Percentiles rank a stretch among this genome's conserved stretches.
Evolutionary conservation across 768 basidiomycete species (phyloP).

Genomic region (Tricholomella constricta): DNA sequence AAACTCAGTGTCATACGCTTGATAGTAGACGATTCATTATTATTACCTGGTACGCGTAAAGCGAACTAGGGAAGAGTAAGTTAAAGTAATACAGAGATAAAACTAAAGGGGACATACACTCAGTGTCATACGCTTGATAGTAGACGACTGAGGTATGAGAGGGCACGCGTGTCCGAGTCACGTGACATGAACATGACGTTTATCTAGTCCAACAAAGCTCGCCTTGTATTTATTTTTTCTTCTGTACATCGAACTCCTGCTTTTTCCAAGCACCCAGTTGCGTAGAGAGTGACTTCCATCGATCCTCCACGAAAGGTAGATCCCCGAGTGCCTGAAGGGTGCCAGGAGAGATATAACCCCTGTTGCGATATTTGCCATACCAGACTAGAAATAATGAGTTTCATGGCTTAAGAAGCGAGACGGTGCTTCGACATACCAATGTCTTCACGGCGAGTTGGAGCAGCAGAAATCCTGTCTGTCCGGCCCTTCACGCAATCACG

Average conservation of each 20-base stretch:
- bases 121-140: too few relatives aligned
- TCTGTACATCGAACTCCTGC: conserved; percentile 43
- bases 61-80: too few relatives aligned
- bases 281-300: conserved; percentile 66
- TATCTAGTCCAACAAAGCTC: too few relatives aligned
- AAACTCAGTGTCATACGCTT: too few relatives aligned
- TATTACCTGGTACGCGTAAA: too few relatives aligned
- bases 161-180: too few relatives aligned
- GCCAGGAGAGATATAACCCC: conserved; percentile 70
- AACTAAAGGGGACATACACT: too few relatives aligned
- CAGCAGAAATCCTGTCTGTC: conserved; percentile 70
- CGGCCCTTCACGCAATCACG: conserved; percentile 75
- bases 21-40: too few relatives aligned
- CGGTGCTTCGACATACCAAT: conserved; percentile 58
- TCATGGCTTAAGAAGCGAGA: neutral
- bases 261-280: conserved; percentile 61
- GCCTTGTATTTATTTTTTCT: conserved; percentile 35
- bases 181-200: too few relatives aligned
- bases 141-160: too few relatives aligned
- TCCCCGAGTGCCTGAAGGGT: conserved; percentile 53
- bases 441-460: conserved; percentile 83
- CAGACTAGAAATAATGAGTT: conserved; percentile 51
- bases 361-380: conserved; percentile 73
- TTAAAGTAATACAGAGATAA: too few relatives aligned
- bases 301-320: conserved; percentile 64